A percentile compares a stretch with the other conserved stretches of the same genome.
phyloP scores from a whole-genome alignment of 371 early-diverging fungal genomes.

The Rhizopus sp. region DNA sequence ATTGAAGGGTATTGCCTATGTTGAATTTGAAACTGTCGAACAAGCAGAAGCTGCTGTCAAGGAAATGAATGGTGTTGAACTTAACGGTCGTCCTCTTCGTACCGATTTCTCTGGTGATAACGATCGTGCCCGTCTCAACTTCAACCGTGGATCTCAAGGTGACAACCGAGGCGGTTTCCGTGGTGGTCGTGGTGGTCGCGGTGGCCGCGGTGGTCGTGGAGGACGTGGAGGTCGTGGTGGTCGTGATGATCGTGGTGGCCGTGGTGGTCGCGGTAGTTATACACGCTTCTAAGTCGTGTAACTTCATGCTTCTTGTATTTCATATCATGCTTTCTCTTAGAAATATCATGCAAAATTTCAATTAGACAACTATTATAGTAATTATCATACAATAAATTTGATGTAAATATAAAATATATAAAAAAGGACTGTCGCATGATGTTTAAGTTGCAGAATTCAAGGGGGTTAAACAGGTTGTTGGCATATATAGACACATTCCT shows the following conservation, averaged over 20 bases:
- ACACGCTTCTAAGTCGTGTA: too few species aligned
- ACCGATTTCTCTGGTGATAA: conserved; percentile 60
- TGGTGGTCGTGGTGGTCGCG: conserved; percentile 21
- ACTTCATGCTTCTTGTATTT: conserved; percentile 22
- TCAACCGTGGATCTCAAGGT: conserved; percentile 7
- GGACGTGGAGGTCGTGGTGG: conserved; percentile 16
- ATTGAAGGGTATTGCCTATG: conserved; percentile 77
- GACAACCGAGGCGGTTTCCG: conserved; percentile 16
- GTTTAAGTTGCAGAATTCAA: too few species aligned
- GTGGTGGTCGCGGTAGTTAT: conserved; percentile 38
- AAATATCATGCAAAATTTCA: conserved; percentile 1
- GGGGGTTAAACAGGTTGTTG: too few species aligned
- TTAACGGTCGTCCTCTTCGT: conserved; percentile 73
- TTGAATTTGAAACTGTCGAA: conserved; percentile 64
- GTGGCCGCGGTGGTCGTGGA: conserved; percentile 24
- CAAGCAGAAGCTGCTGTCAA: conserved; percentile 69
- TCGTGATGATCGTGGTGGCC: conserved; percentile 11
- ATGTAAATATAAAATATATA: too few species aligned
- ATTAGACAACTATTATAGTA: not conserved
- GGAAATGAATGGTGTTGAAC: conserved; percentile 64
- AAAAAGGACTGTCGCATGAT: too few species aligned
- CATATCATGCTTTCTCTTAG: conserved; percentile 6
- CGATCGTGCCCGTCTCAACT: conserved; percentile 47
- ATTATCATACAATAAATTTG: too few species aligned
- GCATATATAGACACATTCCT: too few species aligned